Conservation (phyloP, 1,284 basidiomycete genomes). For the Ceratobasidium sp. region DNA sequence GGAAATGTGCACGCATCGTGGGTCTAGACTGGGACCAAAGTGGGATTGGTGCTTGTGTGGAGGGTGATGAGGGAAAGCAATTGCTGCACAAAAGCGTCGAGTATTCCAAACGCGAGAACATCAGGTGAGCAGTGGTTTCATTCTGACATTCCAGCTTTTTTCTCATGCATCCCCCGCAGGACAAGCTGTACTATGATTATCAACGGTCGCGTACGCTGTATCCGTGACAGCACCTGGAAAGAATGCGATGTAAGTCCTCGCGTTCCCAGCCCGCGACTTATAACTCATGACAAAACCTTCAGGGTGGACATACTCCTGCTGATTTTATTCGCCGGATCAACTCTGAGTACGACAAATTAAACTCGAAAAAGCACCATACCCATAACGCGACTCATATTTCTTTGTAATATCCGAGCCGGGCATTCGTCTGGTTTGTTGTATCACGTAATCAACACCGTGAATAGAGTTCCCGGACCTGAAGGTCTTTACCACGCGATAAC, state of each 20-base stretch:
- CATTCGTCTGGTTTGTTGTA: slow-evolving; percentile 1
- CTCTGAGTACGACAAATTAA: slow-evolving; percentile 75
- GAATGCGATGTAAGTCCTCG: slow-evolving; percentile 78
- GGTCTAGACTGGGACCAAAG: slow-evolving; percentile 78
- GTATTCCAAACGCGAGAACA: slow-evolving; percentile 64
- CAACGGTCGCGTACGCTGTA: slow-evolving; percentile 74
- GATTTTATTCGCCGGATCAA: slow-evolving; percentile 87
- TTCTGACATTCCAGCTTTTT: slow-evolving; percentile 2
- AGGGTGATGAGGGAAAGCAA: slow-evolving; percentile 69
- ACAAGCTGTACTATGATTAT: slow-evolving; percentile 90
- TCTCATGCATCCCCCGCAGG: slow-evolving; percentile 57
- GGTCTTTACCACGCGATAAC: slow-evolving; percentile 32
- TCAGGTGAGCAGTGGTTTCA: slow-evolving; percentile 64
- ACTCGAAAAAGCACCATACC: slow-evolving; percentile 55
- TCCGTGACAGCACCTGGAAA: slow-evolving; percentile 84
- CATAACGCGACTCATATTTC: slow-evolving; percentile 7
- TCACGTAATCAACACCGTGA: slow-evolving; percentile 33
- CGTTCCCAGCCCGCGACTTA: slow-evolving; percentile 34
- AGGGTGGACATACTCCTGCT: slow-evolving; percentile 79
- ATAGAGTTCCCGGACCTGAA: slow-evolving; percentile 33
- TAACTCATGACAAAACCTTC: slow-evolving; percentile 44
- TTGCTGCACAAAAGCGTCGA: slow-evolving; percentile 73
- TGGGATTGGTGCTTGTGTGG: slow-evolving; percentile 70
- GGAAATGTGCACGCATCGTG: slow-evolving; percentile 72
- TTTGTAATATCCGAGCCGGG: slow-evolving; percentile 10